These are phyloP conservation scores for Boletus bicolor DNA, from an alignment of 768 basidiomycete species.

Conservation along the genomic window DNA sequence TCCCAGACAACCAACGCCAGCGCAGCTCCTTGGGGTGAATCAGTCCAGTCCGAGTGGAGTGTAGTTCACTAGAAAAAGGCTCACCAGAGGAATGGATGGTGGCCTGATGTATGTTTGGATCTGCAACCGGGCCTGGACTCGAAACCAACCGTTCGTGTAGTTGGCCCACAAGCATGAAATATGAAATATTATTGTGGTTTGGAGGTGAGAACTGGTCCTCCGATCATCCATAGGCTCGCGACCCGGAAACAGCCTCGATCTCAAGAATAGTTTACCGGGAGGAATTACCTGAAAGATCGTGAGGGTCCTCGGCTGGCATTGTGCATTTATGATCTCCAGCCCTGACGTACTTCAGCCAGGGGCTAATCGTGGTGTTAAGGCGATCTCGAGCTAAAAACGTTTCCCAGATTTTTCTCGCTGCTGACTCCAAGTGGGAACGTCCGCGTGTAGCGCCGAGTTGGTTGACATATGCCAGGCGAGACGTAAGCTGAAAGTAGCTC, in stretches of 20 bases:
- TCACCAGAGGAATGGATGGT: slow-evolving; percentile 10
- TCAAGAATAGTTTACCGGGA: neutral
- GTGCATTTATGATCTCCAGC: neutral
- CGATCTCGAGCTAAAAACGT: neutral
- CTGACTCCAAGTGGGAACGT: neutral
- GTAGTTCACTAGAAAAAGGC: neutral
- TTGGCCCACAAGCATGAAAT: neutral
- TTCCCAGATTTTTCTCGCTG: neutral
- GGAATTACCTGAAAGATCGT: neutral
- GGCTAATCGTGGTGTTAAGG: neutral
- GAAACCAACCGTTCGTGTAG: slow-evolving; percentile 1
- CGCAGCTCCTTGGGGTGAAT: slow-evolving; percentile 8
- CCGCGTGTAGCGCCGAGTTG: too few species aligned
- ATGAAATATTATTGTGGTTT: neutral
- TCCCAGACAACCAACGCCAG: slow-evolving; percentile 15
- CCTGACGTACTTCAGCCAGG: neutral
- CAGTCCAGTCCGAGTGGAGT: neutral
- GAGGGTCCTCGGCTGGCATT: neutral
- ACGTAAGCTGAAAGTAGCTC: too few species aligned
- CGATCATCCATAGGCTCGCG: neutral
- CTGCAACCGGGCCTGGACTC: neutral
- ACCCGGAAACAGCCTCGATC: neutral
- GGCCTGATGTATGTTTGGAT: slow-evolving; percentile 1
- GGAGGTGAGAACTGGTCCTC: neutral
- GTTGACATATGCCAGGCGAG: too few species aligned